Conservation (phyloP, 768 basidiomycete genomes). For the Exsudoporus frostii region DNA sequence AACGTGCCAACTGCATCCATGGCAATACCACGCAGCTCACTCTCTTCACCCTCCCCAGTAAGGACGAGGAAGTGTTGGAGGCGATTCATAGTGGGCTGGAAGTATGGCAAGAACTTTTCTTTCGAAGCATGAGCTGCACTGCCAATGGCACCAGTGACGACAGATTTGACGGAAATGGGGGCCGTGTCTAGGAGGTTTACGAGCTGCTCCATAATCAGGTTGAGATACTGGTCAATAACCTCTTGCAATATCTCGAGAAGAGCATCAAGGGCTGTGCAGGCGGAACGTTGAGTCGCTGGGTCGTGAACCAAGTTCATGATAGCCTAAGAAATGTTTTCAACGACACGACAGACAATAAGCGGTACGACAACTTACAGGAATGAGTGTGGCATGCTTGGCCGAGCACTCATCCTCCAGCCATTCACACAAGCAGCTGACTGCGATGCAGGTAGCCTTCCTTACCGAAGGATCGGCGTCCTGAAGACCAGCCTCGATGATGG, state of each 20-base stretch:
- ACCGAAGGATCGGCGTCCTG: conserved; percentile 81
- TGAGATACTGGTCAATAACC: conserved; percentile 86
- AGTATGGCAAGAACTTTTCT: conserved; percentile 88
- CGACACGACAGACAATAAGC: neutral
- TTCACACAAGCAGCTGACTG: conserved; percentile 94
- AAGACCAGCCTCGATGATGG: conserved; percentile 85
- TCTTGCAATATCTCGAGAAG: conserved; percentile 93
- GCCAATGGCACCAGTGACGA: conserved; percentile 96
- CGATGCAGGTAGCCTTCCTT: conserved; percentile 93
- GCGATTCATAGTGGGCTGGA: conserved; percentile 84
- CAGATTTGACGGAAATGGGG: conserved; percentile 83
- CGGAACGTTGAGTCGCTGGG: conserved; percentile 79
- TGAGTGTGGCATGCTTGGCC: conserved; percentile 73
- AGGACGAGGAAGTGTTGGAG: conserved; percentile 87
- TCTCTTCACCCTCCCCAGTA: conserved; percentile 85
- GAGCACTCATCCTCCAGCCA: conserved; percentile 95
- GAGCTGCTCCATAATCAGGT: conserved; percentile 92
- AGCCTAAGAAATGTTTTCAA: conserved; percentile 43
- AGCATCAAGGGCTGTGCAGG: conserved; percentile 96
- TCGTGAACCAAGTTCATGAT: conserved; percentile 92
- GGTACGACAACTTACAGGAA: conserved; percentile 60
- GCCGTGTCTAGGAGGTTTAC: conserved; percentile 82
- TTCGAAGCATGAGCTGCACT: conserved; percentile 97
- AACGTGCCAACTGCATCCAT: conserved; percentile 99
- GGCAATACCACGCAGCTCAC: conserved; percentile 91